Percentiles rank a stretch among this genome's conserved stretches.
These are phyloP conservation scores for Tolypocladium guangdongense DNA, from an alignment of 2,329 filamentous ascomycete species.

Conservation along the genomic window DNA sequence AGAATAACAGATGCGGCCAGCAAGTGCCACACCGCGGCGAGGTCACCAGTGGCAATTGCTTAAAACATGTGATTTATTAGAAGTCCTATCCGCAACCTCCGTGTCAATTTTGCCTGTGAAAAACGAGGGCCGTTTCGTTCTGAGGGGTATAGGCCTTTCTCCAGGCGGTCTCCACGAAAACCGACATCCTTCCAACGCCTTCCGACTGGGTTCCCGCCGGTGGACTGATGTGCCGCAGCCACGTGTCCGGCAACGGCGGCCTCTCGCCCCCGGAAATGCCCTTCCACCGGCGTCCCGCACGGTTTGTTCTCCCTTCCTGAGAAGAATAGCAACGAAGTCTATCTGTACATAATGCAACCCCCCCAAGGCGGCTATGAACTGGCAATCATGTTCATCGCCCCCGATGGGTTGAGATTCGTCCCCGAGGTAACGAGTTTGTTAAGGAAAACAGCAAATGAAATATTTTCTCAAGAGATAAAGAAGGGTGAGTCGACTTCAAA, in stretches of 20 bases:
- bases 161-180: conserved; percentile 27
- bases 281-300: conserved; percentile 18
- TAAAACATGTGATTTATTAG: conserved; percentile 16
- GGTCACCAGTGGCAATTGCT: neutral
- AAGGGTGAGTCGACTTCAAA: neutral
- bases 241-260: conserved; percentile 1
- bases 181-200: conserved; percentile 28
- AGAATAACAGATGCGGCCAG: no score
- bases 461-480: conserved; percentile 5
- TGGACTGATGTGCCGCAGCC: conserved; percentile 1
- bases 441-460: conserved; percentile 20
- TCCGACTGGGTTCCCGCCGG: conserved; percentile 17
- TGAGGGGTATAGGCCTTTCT: conserved; percentile 28
- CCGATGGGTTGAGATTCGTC: neutral
- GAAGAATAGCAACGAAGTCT: conserved; percentile 29
- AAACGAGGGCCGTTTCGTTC: conserved; percentile 20
- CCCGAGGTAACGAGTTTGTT: conserved; percentile 2
- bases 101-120: conserved; percentile 20
- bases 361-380: conserved; percentile 14
- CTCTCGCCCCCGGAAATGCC: conserved; percentile 3
- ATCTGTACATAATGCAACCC: conserved; percentile 28
- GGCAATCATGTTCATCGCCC: conserved; percentile 15
- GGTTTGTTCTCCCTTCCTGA: conserved; percentile 24
- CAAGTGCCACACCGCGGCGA: no score
- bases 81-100: conserved; percentile 23